These are phyloP conservation scores for Monosporozyma aerobia DNA, from an alignment of 805 yeast genomes.

Conservation along the genomic window DNA sequence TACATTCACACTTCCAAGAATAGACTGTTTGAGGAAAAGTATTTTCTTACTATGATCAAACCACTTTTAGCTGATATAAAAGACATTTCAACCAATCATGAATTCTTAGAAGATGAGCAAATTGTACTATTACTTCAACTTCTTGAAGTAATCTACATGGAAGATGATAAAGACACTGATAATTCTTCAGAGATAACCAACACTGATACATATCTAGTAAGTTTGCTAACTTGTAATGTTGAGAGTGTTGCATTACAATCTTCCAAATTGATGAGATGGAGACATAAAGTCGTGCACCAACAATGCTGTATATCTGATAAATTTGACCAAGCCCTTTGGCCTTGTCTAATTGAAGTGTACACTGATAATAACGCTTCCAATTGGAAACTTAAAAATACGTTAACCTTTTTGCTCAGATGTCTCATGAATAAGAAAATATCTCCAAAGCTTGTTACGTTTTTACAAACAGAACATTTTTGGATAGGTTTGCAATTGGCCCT, in stretches of 20 bases:
- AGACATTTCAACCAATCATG: neutral
- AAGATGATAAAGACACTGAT: constrained; percentile 10
- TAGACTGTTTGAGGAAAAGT: constrained; percentile 8
- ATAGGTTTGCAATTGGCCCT: constrained; percentile 45
- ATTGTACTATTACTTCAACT: constrained; percentile 27
- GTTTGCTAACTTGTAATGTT: constrained; percentile 13
- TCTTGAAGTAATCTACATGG: constrained; percentile 32
- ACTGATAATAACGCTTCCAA: constrained; percentile 20
- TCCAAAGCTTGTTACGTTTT: constrained; percentile 4
- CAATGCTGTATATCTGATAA: constrained; percentile 9
- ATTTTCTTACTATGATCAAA: constrained; percentile 1
- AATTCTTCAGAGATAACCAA: neutral
- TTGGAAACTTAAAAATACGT: constrained; percentile 35
- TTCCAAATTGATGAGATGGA: constrained; percentile 42
- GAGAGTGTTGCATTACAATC: constrained; percentile 11
- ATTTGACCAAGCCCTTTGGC: constrained; percentile 38
- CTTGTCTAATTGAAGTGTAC: constrained; percentile 33
- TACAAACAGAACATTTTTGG: constrained; percentile 43
- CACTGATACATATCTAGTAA: constrained; percentile 12
- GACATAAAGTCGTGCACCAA: constrained; percentile 30
- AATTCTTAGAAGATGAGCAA: constrained; percentile 2
- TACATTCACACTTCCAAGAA: constrained; percentile 6
- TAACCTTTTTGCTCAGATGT: constrained; percentile 48
- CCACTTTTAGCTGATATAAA: constrained; percentile 2
- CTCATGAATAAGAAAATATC: constrained; percentile 24